A percentile compares a stretch with the other conserved stretches of the same genome.
Conservation (phyloP, 139 green algal genomes). For the Coccomyxa sp. region DNA sequence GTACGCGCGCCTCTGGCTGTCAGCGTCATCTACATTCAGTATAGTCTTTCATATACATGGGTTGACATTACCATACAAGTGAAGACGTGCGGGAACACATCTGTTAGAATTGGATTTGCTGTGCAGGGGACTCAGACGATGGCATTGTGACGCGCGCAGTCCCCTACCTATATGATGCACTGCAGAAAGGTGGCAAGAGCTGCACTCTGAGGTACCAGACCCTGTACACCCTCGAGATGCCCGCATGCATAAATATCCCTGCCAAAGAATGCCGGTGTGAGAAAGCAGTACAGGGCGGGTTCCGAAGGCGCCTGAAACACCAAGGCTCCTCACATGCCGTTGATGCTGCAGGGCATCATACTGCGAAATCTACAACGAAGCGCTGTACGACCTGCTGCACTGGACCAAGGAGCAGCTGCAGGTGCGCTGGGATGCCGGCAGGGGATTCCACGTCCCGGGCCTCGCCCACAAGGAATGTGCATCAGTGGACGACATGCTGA, state of each 20-base stretch:
- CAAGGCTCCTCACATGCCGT: too few species aligned
- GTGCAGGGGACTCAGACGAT: conserved; percentile 52
- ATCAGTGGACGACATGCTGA: conserved; percentile 32
- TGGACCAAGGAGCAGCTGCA: conserved; percentile 52
- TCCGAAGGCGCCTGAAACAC: too few species aligned
- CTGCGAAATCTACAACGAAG: conserved; percentile 92
- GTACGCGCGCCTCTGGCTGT: too few species aligned
- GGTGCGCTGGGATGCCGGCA: conserved; percentile 68
- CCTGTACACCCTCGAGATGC: too few species aligned
- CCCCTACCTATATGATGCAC: conserved; percentile 63
- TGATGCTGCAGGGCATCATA: conserved; percentile 60
- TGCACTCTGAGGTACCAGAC: neutral
- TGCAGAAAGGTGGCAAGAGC: conserved; percentile 10
- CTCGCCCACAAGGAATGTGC: conserved; percentile 34
- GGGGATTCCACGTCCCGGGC: conserved; percentile 76
- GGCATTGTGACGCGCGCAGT: conserved; percentile 68
- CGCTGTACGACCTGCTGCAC: conserved; percentile 74
- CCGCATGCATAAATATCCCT: neutral
- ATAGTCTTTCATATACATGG: too few species aligned
- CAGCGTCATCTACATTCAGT: too few species aligned
- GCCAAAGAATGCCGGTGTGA: neutral
- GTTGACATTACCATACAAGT: too few species aligned
- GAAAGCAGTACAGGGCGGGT: neutral
- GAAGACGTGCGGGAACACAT: too few species aligned
- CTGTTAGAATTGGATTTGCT: too few species aligned